Percentiles rank a stretch among this genome's conserved stretches.
These are phyloP conservation scores for Thyridium curvatum DNA, from an alignment of 2,329 filamentous ascomycete species.

Conservation along the genomic window DNA sequence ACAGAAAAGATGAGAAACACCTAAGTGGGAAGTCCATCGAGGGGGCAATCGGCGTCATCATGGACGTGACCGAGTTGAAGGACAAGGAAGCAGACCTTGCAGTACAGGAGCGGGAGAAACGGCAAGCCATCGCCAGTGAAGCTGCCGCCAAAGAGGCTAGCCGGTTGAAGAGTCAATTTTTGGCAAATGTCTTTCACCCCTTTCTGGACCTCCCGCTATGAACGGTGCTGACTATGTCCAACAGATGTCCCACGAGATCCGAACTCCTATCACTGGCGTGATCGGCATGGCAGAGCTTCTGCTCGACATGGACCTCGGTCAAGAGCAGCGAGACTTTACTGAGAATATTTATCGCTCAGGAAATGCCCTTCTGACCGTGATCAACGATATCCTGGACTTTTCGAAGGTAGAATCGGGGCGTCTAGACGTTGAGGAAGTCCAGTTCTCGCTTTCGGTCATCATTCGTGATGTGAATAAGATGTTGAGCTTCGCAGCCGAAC, in stretches of 20 bases:
- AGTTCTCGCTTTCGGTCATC: constrained; percentile 68
- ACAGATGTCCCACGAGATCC: constrained; percentile 72
- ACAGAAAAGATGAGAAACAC: constrained; percentile 49
- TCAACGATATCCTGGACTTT: constrained; percentile 88
- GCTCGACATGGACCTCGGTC: constrained; percentile 58
- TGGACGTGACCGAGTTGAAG: constrained; percentile 71
- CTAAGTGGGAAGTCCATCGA: constrained; percentile 43
- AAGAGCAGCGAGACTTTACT: constrained; percentile 68
- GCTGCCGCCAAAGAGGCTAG: constrained; percentile 75
- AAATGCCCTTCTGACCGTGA: constrained; percentile 76
- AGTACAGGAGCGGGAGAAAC: constrained; percentile 62
- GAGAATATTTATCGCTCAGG: constrained; percentile 75
- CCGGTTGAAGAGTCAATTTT: constrained; percentile 71
- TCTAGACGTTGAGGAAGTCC: constrained; percentile 73
- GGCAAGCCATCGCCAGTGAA: constrained; percentile 65
- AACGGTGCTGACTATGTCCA: constrained; percentile 6
- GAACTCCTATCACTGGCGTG: constrained; percentile 73
- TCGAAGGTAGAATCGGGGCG: constrained; percentile 78
- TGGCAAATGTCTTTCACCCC: constrained; percentile 51
- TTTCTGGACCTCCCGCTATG: too few species aligned
- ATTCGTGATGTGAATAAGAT: constrained; percentile 79
- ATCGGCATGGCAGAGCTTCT: constrained; percentile 75
- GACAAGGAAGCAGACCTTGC: constrained; percentile 56
- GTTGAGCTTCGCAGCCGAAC: constrained; percentile 77
- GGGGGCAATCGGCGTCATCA: constrained; percentile 71